Evolutionary conservation across 495 filamentous ascomycete genomes (phyloP), one percentile per base, ranked within the genome.

Genomic region (Penicillium paxilli): DNA sequence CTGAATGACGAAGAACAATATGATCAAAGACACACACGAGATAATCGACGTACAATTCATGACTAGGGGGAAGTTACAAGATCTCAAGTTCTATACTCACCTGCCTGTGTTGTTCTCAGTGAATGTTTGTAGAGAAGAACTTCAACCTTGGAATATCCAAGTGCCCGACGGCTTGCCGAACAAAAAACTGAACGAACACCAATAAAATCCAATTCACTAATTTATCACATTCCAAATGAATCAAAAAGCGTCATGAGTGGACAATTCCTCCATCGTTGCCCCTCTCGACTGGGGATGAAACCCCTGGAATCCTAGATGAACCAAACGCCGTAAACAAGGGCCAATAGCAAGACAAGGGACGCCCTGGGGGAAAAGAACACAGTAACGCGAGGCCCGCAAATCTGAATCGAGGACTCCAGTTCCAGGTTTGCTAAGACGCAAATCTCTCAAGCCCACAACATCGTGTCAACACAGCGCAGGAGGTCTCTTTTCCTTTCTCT

Each of bases 301-400:
- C 54, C 51, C 50, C 40, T 58, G 54, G 58, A 50, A 61, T 61
- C 35, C 47, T 44, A 17, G 35, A 22, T 41, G 25, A 16, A 21
- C 26, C 24, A 30, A 19, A 50, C 33, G 38, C 12, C 12, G 40
- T 28, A 37, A 40, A 40, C 41, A 52, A 44, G 33, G 33, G 33
- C 47, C 32, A 50, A 7, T 41, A 16, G 12, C 21, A 40, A 17
- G 33, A 46, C 47, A 55, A 55, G 47, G 52, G 21, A 51, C n/a
- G n/a, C n/a, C n/a, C n/a, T n/a, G n/a, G 51, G 26, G 20, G n/a
- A 26, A 41, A 0, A 47, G n/a, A 20, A 47, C 30, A 25, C 19
- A 48, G 40, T 24, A 9, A 35, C 32, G 40, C 30, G 33, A 28
- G 35, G 8, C 22, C 12, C 4, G 5, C 12, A 19, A 32, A 16